Conservation (phyloP, 2,329 filamentous ascomycete species). For the Fusarium foetens region DNA sequence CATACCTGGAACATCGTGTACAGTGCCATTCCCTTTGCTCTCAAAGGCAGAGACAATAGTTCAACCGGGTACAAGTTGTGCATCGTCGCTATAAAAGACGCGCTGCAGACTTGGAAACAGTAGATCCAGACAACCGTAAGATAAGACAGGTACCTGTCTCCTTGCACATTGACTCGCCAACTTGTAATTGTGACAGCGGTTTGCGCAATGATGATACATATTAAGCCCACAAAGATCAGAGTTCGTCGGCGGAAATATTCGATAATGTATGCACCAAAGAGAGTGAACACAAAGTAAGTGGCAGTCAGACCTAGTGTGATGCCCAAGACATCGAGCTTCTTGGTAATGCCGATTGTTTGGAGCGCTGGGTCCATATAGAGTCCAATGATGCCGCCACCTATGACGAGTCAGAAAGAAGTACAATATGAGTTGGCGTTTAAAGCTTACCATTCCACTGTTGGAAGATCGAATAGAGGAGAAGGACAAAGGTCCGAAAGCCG, state of each 20-base stretch:
- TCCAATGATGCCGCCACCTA: slow-evolving; percentile 27
- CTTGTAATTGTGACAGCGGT: slow-evolving; percentile 40
- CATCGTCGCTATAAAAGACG: slow-evolving; percentile 41
- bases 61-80: slow-evolving; percentile 41
- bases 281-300: slow-evolving; percentile 40
- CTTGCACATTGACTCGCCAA: slow-evolving; percentile 18
- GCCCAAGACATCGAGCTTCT: slow-evolving; percentile 30
- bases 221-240: slow-evolving; percentile 34
- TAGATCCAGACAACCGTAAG: slow-evolving; percentile 39
- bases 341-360: slow-evolving; percentile 26
- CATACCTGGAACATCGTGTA: slow-evolving; percentile 38
- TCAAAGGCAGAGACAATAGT: slow-evolving; percentile 31
- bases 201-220: slow-evolving; percentile 32
- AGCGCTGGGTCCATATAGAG: slow-evolving; percentile 37
- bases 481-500: slow-evolving; percentile 23
- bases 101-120: slow-evolving; percentile 39
- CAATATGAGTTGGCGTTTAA: not conserved
- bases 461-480: slow-evolving; percentile 33
- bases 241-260: slow-evolving; percentile 36
- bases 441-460: slow-evolving; percentile 37
- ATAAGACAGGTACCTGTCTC: slow-evolving; percentile 1
- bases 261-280: slow-evolving; percentile 35
- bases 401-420: not conserved
- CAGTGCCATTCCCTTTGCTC: slow-evolving; percentile 40
- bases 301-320: slow-evolving; percentile 36